phyloP scores from a whole-genome alignment of 2,329 filamentous ascomycete species.

The Colletotrichum orbiculare region DNA sequence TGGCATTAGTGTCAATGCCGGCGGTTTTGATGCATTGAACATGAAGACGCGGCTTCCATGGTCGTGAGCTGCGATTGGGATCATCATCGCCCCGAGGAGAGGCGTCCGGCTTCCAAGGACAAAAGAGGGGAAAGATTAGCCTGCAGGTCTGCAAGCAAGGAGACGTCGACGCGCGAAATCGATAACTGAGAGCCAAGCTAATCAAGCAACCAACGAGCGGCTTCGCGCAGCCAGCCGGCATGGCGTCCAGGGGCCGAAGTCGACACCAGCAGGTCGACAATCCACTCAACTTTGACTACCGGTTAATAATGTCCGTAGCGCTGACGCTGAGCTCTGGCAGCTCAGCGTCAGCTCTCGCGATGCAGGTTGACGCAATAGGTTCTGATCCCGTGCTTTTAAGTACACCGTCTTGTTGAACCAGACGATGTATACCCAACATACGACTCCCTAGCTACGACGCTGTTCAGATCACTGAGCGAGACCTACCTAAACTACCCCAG shows the following conservation, averaged over 20 bases:
- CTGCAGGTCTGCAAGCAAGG: not conserved
- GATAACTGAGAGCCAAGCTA: not conserved
- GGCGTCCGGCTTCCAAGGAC: not conserved
- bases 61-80: constrained; percentile 17
- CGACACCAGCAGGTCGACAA: constrained; percentile 6
- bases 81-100: constrained; percentile 6
- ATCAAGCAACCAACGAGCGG: constrained; percentile 18
- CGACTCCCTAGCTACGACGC: no score
- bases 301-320: not conserved
- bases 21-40: not conserved
- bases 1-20: not conserved
- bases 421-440: no score
- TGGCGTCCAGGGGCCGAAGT: constrained; percentile 21
- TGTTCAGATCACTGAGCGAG: no score
- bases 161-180: constrained; percentile 5
- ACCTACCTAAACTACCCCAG: no score
- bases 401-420: no score
- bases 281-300: constrained; percentile 16
- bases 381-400: no score
- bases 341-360: no score
- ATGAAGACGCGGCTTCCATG: not conserved
- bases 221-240: constrained; percentile 13
- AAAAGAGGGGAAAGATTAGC: constrained; percentile 14
- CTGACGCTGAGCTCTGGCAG: no score
- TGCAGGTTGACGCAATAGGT: no score